Conservation (phyloP, 768 basidiomycete genomes). For the Rhizopogon rudus region DNA sequence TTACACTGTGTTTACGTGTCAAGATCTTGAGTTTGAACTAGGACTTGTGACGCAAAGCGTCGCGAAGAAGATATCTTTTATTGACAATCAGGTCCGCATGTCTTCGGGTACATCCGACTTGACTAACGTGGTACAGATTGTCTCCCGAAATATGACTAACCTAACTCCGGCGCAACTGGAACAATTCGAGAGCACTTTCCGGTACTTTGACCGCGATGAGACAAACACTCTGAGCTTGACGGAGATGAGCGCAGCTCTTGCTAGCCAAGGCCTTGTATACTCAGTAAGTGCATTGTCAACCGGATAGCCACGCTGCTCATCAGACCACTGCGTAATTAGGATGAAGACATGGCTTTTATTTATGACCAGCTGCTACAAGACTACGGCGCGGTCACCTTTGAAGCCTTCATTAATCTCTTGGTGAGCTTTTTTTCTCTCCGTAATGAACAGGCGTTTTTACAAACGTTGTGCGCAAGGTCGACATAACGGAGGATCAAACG, state of each 20-base stretch:
- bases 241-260: constrained; percentile 92
- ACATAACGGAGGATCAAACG: constrained; percentile 94
- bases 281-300: constrained; percentile 41
- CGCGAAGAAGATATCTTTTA: constrained; percentile 88
- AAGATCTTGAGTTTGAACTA: constrained; percentile 88
- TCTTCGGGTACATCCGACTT: not conserved
- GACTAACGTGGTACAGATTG: constrained; percentile 53
- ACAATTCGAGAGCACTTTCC: constrained; percentile 95
- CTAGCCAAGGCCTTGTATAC: constrained; percentile 91
- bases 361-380: constrained; percentile 74
- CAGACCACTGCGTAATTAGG: constrained; percentile 33
- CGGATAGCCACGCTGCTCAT: not conserved
- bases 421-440: constrained; percentile 35
- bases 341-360: constrained; percentile 83
- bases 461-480: constrained; percentile 52
- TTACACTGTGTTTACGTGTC: constrained; percentile 84
- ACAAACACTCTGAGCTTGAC: constrained; percentile 80
- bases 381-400: constrained; percentile 87
- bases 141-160: constrained; percentile 91
- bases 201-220: constrained; percentile 94
- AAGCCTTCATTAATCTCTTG: constrained; percentile 92
- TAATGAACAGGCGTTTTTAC: not conserved
- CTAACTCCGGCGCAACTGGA: constrained; percentile 93
- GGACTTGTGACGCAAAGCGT: constrained; percentile 77
- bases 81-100: constrained; percentile 81